phyloP scores from a whole-genome alignment of 2,329 filamentous ascomycete species.

The Neocatenulostroma microsporum region DNA sequence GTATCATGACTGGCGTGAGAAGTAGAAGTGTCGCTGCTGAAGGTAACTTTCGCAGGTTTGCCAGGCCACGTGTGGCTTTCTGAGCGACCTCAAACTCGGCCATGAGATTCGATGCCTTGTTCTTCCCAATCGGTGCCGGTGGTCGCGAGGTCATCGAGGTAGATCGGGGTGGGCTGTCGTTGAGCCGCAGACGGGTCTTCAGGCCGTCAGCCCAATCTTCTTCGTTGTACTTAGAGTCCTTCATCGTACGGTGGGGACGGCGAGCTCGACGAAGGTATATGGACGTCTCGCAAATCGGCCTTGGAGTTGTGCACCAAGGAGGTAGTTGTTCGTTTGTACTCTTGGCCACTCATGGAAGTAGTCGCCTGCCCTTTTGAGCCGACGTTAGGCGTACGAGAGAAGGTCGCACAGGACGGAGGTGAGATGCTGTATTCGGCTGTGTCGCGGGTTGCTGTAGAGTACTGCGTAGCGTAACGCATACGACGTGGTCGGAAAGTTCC shows the following conservation, averaged over 20 bases:
- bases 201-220: constrained; percentile 11
- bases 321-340: constrained; percentile 3
- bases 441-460: constrained; percentile 1
- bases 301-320: constrained; percentile 10
- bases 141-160: not conserved
- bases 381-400: constrained; percentile 6
- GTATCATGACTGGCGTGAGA: constrained; percentile 35
- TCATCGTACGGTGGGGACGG: constrained; percentile 18
- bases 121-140: not conserved
- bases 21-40: constrained; percentile 36
- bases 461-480: constrained; percentile 1
- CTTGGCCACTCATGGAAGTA: constrained; percentile 13
- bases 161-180: constrained; percentile 5
- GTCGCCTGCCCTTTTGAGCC: constrained; percentile 9
- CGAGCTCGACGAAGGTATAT: constrained; percentile 13
- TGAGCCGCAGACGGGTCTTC: constrained; percentile 8
- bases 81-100: constrained; percentile 7
- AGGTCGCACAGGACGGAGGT: constrained; percentile 1
- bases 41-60: constrained; percentile 28
- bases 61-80: constrained; percentile 9
- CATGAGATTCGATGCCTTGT: constrained; percentile 4
- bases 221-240: constrained; percentile 8
- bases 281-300: constrained; percentile 14
- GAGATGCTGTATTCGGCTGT: constrained; percentile 6
- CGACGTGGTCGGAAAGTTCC: not conserved